Evolutionary conservation across 352 stramenopile genomes (phyloP), one percentile per base, ranked within the genome.

Genomic region (Discostella stelligera): DNA sequence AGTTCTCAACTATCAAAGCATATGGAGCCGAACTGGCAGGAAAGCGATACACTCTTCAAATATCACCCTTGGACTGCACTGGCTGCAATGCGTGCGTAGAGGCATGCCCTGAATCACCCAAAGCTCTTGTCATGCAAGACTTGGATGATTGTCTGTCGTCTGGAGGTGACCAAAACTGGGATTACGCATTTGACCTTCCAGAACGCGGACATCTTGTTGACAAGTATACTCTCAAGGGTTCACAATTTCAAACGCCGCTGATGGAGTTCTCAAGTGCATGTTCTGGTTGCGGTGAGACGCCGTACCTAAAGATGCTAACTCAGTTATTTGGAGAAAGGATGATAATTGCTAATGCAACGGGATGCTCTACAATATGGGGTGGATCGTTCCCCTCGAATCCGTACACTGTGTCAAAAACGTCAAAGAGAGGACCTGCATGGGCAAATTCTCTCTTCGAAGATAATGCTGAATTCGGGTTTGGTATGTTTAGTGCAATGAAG

Each of bases 241-340:
- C 82, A 41, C 82, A 89, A 68, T 91, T 91, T 59, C 86, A 91
- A 70, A 82, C 74, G 2, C 84, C 83, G 1, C 64, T 90, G 14
- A 84, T 88, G 77, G 69, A 91, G 55, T 91, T 91, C 66, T 84
- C 74, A 14, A 84, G 86, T n/a, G 86, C 86, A 27, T 91, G 86
- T 60, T 82, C 79, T 60, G 86, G 86, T 10, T 91, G 86, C 66
- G 86, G 86, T 8, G 86, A 91, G 62, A 73, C 66, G n/a, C 66
- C 66, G 18, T 88, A 87, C 58, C 86, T 91, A 54, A 89, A 89
- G 54, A 81, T 93, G 63, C 55, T 93, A 39, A 90, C 81, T 6
- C 88, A 93, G 55, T 70, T 93, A 21, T 93, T 93, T 72, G 88
- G 88, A 39, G 85, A 92, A 54, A 80, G 88, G 2, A 90, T 93